Percentiles rank a stretch among this genome's conserved stretches.
These are phyloP conservation scores for Chytridium lagenaria DNA, from an alignment of 371 early-diverging fungal genomes.

Conservation along the genomic window DNA sequence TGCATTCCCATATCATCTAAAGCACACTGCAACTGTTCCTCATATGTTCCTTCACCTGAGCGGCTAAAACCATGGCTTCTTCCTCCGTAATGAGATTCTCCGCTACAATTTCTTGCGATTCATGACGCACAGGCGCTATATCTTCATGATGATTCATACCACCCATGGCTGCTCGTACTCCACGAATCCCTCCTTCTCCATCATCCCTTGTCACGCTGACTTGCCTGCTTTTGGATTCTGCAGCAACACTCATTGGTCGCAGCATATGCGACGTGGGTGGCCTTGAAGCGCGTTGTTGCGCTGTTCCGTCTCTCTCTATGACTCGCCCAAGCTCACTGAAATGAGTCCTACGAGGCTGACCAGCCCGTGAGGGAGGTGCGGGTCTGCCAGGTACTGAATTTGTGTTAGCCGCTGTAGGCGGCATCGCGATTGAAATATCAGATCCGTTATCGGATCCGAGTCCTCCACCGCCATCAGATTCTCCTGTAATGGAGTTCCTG, in stretches of 20 bases:
- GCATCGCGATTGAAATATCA: background rate
- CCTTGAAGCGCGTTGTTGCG: background rate
- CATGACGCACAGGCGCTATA: background rate
- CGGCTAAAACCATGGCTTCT: background rate
- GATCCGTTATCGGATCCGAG: conserved; percentile 9
- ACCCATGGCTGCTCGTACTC: background rate
- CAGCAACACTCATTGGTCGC: background rate
- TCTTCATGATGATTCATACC: background rate
- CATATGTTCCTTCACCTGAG: conserved; percentile 6
- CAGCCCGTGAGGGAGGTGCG: conserved; percentile 5
- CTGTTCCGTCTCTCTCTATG: background rate
- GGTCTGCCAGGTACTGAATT: background rate
- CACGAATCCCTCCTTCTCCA: background rate
- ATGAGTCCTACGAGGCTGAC: background rate
- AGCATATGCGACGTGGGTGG: background rate
- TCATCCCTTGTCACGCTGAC: background rate
- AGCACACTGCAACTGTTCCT: background rate
- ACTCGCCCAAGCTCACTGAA: conserved; percentile 6
- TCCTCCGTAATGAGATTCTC: background rate
- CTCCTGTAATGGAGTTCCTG: background rate
- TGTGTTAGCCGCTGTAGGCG: background rate
- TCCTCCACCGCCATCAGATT: conserved; percentile 9
- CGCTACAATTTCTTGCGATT: background rate
- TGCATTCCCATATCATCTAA: background rate
- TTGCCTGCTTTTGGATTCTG: background rate